Evolutionary conservation across 768 basidiomycete genomes (phyloP).

Genomic region (Mycena polygramma): DNA sequence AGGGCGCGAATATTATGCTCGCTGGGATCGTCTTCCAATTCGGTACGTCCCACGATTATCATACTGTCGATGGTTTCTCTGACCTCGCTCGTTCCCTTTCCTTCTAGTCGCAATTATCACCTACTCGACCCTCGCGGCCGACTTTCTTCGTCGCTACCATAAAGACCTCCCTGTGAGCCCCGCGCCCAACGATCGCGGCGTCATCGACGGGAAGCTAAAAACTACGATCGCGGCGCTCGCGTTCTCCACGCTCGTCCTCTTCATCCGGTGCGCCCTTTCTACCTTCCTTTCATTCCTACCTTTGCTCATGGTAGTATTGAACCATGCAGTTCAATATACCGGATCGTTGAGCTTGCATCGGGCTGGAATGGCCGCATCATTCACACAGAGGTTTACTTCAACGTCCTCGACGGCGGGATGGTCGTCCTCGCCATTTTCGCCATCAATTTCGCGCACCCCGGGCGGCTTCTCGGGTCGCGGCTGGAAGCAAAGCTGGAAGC

Average conservation of each 20-base stretch:
- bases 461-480: conserved; percentile 29
- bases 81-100: conserved; percentile 34
- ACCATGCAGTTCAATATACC: conserved; percentile 55
- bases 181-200: neutral
- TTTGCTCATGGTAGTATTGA: neutral
- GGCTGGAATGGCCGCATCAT: conserved; percentile 68
- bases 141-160: conserved; percentile 61
- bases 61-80: too few species aligned
- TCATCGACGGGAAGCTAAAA: conserved; percentile 1
- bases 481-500: neutral
- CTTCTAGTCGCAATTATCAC: conserved; percentile 57
- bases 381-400: conserved; percentile 61
- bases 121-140: conserved; percentile 56
- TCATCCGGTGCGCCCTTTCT: conserved; percentile 54
- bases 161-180: conserved; percentile 49
- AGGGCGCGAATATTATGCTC: conserved; percentile 61
- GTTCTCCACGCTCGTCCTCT: conserved; percentile 57
- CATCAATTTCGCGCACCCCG: conserved; percentile 60
- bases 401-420: conserved; percentile 59
- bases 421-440: conserved; percentile 57
- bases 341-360: conserved; percentile 63
- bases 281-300: too few species aligned
- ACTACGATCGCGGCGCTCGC: conserved; percentile 52
- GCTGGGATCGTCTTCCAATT: conserved; percentile 75
- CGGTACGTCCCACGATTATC: conserved; percentile 41